These are phyloP conservation scores for Cladosporium halotolerans DNA, from an alignment of 2,329 filamentous ascomycete genomes.

Conservation along the genomic window DNA sequence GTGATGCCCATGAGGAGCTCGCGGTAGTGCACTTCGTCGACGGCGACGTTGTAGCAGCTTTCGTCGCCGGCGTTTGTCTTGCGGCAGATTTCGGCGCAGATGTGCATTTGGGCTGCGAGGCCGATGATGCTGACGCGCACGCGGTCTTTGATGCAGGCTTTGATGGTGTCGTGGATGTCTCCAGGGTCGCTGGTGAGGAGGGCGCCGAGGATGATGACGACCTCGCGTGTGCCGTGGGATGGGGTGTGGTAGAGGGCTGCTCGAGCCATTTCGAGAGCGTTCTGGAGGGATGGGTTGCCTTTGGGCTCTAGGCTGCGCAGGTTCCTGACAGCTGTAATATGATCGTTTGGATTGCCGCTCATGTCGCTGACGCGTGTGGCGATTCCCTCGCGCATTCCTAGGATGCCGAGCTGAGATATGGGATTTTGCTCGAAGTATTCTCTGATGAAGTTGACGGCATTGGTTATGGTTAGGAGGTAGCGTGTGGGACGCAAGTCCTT, in stretches of 20 bases:
- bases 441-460: constrained; percentile 78
- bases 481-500: constrained; percentile 89
- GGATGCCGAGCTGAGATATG: constrained; percentile 86
- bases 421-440: constrained; percentile 99
- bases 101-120: constrained; percentile 82
- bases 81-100: constrained; percentile 83
- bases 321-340: constrained; percentile 69
- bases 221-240: constrained; percentile 85
- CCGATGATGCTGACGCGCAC: constrained; percentile 87
- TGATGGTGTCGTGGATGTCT: constrained; percentile 88
- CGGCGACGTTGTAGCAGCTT: constrained; percentile 71
- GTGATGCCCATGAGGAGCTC: constrained; percentile 86
- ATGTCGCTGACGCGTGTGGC: constrained; percentile 82
- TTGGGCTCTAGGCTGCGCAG: constrained; percentile 40
- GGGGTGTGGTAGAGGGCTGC: constrained; percentile 90
- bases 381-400: constrained; percentile 89
- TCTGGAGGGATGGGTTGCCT: constrained; percentile 62
- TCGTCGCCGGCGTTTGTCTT: constrained; percentile 78
- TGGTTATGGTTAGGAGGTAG: constrained; percentile 74
- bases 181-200: constrained; percentile 86
- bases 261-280: constrained; percentile 90
- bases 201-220: constrained; percentile 86
- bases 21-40: constrained; percentile 80
- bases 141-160: constrained; percentile 68
- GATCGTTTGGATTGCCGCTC: constrained; percentile 83